These are phyloP conservation scores for Tricholoma bakamatsutake DNA, from an alignment of 768 basidiomycete species.

Conservation along the genomic window DNA sequence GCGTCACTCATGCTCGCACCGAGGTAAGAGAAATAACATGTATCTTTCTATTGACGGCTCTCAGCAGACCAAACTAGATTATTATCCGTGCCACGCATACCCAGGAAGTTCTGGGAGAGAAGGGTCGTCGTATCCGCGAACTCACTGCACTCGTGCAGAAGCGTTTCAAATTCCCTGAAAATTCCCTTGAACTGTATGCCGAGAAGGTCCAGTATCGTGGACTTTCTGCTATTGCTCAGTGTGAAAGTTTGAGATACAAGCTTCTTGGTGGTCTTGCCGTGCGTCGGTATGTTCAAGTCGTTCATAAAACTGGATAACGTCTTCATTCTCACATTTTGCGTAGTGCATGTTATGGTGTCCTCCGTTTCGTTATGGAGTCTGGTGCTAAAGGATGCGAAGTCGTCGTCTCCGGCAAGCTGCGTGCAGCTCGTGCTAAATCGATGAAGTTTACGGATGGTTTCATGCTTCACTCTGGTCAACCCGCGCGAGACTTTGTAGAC, in stretches of 20 bases:
- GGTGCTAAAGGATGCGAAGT: constrained; percentile 99
- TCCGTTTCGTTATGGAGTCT: constrained; percentile 99
- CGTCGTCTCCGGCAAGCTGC: constrained; percentile 98
- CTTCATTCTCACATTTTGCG: background rate
- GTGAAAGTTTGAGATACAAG: constrained; percentile 98
- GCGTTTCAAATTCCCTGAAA: constrained; percentile 99
- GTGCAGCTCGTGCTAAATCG: constrained; percentile 98
- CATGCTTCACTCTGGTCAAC: constrained; percentile 99
- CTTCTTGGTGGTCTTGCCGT: constrained; percentile 99
- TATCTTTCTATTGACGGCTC: background rate
- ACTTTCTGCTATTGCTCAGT: constrained; percentile 96
- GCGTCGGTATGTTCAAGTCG: constrained; percentile 63
- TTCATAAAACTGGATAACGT: background rate
- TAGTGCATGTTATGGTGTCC: constrained; percentile 98
- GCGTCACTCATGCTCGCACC: constrained; percentile 97
- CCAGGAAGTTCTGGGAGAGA: constrained; percentile 97
- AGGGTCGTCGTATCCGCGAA: constrained; percentile 98
- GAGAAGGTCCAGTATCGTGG: constrained; percentile 99
- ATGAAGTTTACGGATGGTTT: constrained; percentile 99
- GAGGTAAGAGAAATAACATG: constrained; percentile 49
- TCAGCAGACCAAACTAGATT: constrained; percentile 49
- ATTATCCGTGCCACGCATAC: constrained; percentile 99
- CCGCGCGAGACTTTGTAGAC: constrained; percentile 93
- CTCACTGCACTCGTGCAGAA: constrained; percentile 98
- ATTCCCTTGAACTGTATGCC: constrained; percentile 97